Evolutionary conservation across 148 eudicot genomes (phyloP).

Genomic region (Rheum nobile): DNA sequence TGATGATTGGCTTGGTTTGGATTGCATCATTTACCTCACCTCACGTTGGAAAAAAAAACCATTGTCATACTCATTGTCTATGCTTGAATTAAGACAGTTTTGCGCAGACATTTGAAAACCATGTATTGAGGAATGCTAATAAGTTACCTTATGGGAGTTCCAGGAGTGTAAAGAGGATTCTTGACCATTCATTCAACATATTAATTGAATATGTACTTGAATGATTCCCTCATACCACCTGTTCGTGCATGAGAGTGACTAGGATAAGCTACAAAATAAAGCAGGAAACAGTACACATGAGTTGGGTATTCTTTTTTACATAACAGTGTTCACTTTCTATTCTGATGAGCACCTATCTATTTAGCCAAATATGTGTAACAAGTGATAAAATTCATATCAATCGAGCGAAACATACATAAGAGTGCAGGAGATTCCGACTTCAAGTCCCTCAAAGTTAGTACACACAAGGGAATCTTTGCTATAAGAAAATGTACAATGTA

Average conservation of each 20-base stretch:
- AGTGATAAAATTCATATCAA: too few species aligned
- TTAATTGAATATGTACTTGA: slow-evolving; percentile 75
- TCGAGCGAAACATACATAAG: too few species aligned
- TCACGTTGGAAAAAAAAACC: neutral
- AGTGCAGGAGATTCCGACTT: too few species aligned
- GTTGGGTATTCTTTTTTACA: too few species aligned
- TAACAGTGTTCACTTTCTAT: too few species aligned
- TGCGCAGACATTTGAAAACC: neutral
- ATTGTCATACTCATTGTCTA: neutral
- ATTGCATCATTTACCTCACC: neutral
- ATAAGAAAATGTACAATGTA: too few species aligned
- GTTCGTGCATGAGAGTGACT: slow-evolving; percentile 70
- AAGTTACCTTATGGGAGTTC: slow-evolving; percentile 70
- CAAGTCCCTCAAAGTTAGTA: too few species aligned
- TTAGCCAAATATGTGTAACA: too few species aligned
- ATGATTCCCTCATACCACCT: slow-evolving; percentile 70
- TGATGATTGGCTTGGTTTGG: neutral
- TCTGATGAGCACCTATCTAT: too few species aligned
- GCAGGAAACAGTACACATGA: neutral
- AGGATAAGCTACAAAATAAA: slow-evolving; percentile 50
- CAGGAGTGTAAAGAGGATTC: slow-evolving; percentile 85
- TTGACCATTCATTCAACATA: slow-evolving; percentile 88
- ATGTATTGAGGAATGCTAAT: neutral
- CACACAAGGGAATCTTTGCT: too few species aligned
- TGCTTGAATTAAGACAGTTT: neutral